These are phyloP conservation scores for Boletales sp. DNA, from an alignment of 768 basidiomycete genomes.

Conservation along the genomic window DNA sequence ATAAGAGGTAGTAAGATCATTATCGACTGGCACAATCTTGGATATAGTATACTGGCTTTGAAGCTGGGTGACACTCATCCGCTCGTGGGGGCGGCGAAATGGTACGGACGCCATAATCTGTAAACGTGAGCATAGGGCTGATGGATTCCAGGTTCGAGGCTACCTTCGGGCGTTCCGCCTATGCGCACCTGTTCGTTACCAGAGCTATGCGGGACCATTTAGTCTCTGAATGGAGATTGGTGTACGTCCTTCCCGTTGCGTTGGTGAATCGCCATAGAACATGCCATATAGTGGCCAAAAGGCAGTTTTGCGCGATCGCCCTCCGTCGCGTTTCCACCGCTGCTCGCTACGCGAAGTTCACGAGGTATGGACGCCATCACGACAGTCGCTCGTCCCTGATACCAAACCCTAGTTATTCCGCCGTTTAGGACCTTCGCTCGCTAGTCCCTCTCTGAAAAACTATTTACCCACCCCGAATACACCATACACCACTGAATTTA, in stretches of 20 bases:
- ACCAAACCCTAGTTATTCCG: constrained; percentile 43
- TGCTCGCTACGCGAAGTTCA: constrained; percentile 70
- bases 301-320: constrained; percentile 83
- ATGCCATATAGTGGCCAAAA: constrained; percentile 59
- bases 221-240: constrained; percentile 66
- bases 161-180: constrained; percentile 74
- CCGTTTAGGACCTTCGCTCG: constrained; percentile 40
- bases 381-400: constrained; percentile 1
- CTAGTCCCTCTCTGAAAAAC: constrained; percentile 32
- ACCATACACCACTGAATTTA: constrained; percentile 64
- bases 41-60: constrained; percentile 87
- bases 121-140: not conserved
- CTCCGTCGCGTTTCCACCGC: constrained; percentile 78
- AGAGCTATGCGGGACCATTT: constrained; percentile 77
- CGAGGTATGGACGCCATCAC: constrained; percentile 45
- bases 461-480: constrained; percentile 54
- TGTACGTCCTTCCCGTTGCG: constrained; percentile 46
- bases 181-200: constrained; percentile 93
- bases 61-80: constrained; percentile 66
- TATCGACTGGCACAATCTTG: constrained; percentile 99
- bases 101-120: constrained; percentile 40
- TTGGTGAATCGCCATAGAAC: constrained; percentile 4
- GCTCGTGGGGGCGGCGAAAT: constrained; percentile 70
- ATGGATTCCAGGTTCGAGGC: constrained; percentile 66
- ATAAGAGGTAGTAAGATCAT: constrained; percentile 83